Base-by-base conservation (phyloP, 148 eudicot species). In the Rheum nobile region DNA sequence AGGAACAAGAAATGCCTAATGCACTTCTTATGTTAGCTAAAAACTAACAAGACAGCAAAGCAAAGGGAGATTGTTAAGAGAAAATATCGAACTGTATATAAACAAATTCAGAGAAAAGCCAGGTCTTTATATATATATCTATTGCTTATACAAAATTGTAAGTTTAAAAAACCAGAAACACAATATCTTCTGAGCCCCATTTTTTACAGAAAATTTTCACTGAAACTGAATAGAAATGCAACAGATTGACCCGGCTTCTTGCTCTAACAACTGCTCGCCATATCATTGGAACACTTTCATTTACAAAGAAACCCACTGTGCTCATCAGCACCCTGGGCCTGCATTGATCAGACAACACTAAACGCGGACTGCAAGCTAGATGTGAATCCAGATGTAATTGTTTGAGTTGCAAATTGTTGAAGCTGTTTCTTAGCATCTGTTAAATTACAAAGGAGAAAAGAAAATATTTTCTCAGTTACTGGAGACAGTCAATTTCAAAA, bases 361-460 rank as follows among this genome's bases (percentile, higher is more conserved):
- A 94, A 91, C 37, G 97, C 98, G 1, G 96, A 89, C 46, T 89
- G 97, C 71, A 94, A 54, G 14, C 92, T 85, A 14, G 98, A 91
- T 57, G 95, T 61, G 75, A 93, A 74, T 43, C 92, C 96, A 82
- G 91, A 85, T 72, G 98, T 88, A 73, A 94, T 75, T 74, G 97
- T 91, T 86, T 91, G 96, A 26, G 98, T 81, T 74, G 98, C 98
- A 83, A 91, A 94, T 76, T 88, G 89, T 77, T 94, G 98, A 73
- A 94, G 76, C 87, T 94, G 98, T 84, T 94, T 94, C 88, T 91
- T 94, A 55, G 98, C 98, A 91, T 95, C 98, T 95, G 93, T 71
- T 43, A 2, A 14, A 47, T 1, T 14, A 61, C n/a, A 50, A 70
- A 80, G 74, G 10, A 57, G 52, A 8, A 70, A 28, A 71, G 41